phyloP scores from a whole-genome alignment of 2,329 filamentous ascomycete genomes.

The Nannizziopsis arthrosporioides region DNA sequence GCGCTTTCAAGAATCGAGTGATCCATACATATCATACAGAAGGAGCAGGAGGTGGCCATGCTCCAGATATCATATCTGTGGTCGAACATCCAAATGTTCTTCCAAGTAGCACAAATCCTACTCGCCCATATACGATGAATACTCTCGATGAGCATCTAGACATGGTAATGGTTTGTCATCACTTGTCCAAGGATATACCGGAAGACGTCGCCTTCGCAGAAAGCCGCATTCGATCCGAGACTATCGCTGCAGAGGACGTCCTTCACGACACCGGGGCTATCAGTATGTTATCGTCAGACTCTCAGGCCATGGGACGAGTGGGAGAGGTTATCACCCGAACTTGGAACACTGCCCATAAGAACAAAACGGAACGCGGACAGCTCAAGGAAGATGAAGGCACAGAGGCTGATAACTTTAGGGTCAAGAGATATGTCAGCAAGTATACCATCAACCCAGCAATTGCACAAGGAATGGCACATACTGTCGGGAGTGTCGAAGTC shows the following conservation, averaged over 20 bases:
- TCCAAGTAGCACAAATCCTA: slow-evolving; percentile 84
- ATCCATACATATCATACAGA: slow-evolving; percentile 98
- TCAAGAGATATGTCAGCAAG: slow-evolving; percentile 87
- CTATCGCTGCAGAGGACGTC: slow-evolving; percentile 92
- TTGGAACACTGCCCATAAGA: slow-evolving; percentile 97
- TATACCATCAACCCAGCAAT: slow-evolving; percentile 93
- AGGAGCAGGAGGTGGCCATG: slow-evolving; percentile 86
- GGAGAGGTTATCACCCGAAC: slow-evolving; percentile 87
- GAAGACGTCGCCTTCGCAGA: slow-evolving; percentile 95
- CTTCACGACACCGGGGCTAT: slow-evolving; percentile 91
- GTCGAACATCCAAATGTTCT: slow-evolving; percentile 82
- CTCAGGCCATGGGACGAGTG: slow-evolving; percentile 91
- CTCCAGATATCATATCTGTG: slow-evolving; percentile 88
- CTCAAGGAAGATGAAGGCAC: slow-evolving; percentile 68
- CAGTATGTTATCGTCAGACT: slow-evolving; percentile 94
- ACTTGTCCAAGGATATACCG: slow-evolving; percentile 80
- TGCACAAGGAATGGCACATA: slow-evolving; percentile 76
- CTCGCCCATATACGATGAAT: slow-evolving; percentile 77
- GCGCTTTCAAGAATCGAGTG: slow-evolving; percentile 71
- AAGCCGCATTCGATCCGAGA: slow-evolving; percentile 85
- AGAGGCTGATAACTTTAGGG: slow-evolving; percentile 77
- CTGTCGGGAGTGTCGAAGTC: slow-evolving; percentile 76
- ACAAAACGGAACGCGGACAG: slow-evolving; percentile 70
- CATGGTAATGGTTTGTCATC: slow-evolving; percentile 98
- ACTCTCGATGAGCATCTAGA: slow-evolving; percentile 93